These are phyloP conservation scores for Kwoniella europaea DNA, from an alignment of 768 basidiomycete genomes.

Conservation along the genomic window DNA sequence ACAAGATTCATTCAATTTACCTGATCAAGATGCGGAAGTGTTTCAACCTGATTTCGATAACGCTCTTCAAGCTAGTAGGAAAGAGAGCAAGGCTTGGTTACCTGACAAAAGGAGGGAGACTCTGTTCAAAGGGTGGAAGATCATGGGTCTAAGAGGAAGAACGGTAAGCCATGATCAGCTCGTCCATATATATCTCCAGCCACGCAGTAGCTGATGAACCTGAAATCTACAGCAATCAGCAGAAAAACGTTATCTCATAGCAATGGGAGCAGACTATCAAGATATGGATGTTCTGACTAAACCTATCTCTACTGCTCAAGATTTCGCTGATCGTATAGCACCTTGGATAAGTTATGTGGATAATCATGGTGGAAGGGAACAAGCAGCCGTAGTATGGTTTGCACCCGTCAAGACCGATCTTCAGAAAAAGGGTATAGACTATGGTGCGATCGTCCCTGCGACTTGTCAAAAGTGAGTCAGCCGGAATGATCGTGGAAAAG, in stretches of 20 bases:
- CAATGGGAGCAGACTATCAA: slow-evolving; percentile 46
- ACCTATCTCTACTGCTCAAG: slow-evolving; percentile 26
- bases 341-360: slow-evolving; percentile 38
- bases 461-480: slow-evolving; percentile 36
- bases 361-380: slow-evolving; percentile 11
- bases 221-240: slow-evolving; percentile 17
- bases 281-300: slow-evolving; percentile 39
- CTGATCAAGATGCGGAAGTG: slow-evolving; percentile 21
- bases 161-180: slow-evolving; percentile 22
- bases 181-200: not conserved
- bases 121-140: slow-evolving; percentile 43
- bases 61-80: slow-evolving; percentile 18
- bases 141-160: slow-evolving; percentile 38
- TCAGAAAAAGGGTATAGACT: slow-evolving; percentile 27
- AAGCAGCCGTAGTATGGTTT: slow-evolving; percentile 33
- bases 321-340: slow-evolving; percentile 27
- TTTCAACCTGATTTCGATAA: slow-evolving; percentile 37
- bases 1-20: slow-evolving; percentile 44
- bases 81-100: slow-evolving; percentile 30
- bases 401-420: slow-evolving; percentile 27
- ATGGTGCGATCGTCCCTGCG: slow-evolving; percentile 17
- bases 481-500: not conserved
- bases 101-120: slow-evolving; percentile 34
- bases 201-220: not conserved
- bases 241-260: slow-evolving; percentile 41